These are phyloP conservation scores for Saccharomyces jurei DNA, from an alignment of 805 yeast species.

Conservation along the genomic window DNA sequence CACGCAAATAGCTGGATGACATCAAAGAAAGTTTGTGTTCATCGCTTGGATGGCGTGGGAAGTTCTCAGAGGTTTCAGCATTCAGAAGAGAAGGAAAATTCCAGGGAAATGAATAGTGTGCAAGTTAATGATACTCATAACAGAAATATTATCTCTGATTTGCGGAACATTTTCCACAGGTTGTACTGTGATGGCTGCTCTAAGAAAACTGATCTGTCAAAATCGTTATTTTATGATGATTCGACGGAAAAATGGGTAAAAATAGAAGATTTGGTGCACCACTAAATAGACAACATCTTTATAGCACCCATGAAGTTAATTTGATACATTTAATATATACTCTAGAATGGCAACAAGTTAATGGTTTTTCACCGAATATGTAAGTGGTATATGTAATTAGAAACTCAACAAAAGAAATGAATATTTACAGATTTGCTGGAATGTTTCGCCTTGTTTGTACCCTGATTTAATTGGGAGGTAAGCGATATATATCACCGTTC, in stretches of 20 bases:
- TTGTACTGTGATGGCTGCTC: not conserved
- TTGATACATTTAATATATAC: not conserved
- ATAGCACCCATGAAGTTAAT: not conserved
- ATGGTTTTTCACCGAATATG: not conserved
- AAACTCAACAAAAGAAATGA: not conserved
- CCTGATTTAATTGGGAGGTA: conserved; percentile 6
- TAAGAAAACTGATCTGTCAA: not conserved
- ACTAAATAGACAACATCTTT: not conserved
- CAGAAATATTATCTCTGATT: not conserved
- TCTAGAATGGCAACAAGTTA: not conserved
- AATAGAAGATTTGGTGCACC: not conserved
- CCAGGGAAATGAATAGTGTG: not conserved
- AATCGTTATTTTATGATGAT: not conserved
- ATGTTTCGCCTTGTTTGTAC: not conserved
- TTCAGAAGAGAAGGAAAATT: not conserved
- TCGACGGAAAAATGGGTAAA: not conserved
- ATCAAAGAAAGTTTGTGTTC: not conserved
- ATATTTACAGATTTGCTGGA: not conserved
- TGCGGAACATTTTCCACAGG: not conserved
- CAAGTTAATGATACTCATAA: not conserved
- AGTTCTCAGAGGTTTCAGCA: not conserved
- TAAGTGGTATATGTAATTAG: not conserved
- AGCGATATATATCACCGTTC: conserved; percentile 28
- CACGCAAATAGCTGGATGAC: not conserved
- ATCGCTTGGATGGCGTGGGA: not conserved